A percentile compares a stretch with the other conserved stretches of the same genome.
Conservation (phyloP, 2,329 filamentous ascomycete species). For the Penicillium sp. region DNA sequence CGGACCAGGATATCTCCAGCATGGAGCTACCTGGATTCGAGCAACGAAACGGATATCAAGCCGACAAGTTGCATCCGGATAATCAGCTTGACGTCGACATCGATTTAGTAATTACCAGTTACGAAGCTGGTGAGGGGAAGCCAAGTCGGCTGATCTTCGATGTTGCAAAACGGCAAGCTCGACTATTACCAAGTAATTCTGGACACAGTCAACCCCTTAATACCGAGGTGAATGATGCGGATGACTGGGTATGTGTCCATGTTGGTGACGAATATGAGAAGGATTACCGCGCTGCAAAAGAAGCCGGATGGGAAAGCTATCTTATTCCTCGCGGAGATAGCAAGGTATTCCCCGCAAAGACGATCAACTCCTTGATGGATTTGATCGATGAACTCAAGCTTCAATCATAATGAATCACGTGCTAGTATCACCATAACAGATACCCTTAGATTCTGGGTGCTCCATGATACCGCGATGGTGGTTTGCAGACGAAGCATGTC, state of each 20-base stretch:
- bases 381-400: conserved; percentile 16
- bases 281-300: conserved; percentile 44
- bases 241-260: conserved; percentile 41
- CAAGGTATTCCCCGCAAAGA: conserved; percentile 1
- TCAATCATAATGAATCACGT: neutral
- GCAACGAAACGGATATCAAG: conserved; percentile 4
- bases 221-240: conserved; percentile 1
- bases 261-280: conserved; percentile 51
- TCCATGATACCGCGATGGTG: no score
- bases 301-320: conserved; percentile 45
- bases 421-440: no score
- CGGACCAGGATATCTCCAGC: conserved; percentile 35
- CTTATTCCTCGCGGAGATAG: conserved; percentile 31
- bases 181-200: conserved; percentile 10
- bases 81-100: conserved; percentile 34
- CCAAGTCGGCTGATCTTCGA: conserved; percentile 47
- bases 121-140: conserved; percentile 52
- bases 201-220: neutral
- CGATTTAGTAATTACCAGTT: conserved; percentile 52
- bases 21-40: conserved; percentile 33
- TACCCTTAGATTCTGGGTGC: no score
- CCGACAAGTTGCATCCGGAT: neutral
- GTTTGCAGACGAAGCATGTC: no score
- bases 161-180: conserved; percentile 39
- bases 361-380: conserved; percentile 30